Conservation (phyloP, 352 stramenopile species). For the Globisporangium splendens region DNA sequence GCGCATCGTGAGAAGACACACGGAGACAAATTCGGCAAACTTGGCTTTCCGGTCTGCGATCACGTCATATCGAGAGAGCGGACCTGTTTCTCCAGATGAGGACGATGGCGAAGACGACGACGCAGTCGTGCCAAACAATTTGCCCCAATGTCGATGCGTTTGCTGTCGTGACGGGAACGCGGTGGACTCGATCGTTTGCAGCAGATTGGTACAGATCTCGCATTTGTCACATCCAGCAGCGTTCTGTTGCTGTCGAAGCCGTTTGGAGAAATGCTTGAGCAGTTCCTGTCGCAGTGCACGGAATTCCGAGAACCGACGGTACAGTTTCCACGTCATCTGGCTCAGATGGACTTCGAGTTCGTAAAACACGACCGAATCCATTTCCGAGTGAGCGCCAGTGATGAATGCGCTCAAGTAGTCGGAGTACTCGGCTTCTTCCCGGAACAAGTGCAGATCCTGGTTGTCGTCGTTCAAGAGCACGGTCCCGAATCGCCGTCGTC, state of each 20-base stretch:
- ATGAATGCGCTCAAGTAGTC: constrained; percentile 58
- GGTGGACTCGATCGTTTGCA: constrained; percentile 44
- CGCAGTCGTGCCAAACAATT: constrained; percentile 13
- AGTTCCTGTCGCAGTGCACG: constrained; percentile 50
- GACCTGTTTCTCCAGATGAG: not conserved
- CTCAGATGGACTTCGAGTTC: constrained; percentile 64
- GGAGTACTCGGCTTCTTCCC: constrained; percentile 77
- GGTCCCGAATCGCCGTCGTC: constrained; percentile 19
- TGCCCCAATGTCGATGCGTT: constrained; percentile 22
- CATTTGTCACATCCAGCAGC: constrained; percentile 14
- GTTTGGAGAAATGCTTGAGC: constrained; percentile 49
- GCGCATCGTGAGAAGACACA: constrained; percentile 49
- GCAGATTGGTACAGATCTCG: constrained; percentile 61
- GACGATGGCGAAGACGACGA: constrained; percentile 1
- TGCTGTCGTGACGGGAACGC: constrained; percentile 49
- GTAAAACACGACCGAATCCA: constrained; percentile 64
- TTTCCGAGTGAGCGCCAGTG: constrained; percentile 42
- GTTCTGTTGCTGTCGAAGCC: constrained; percentile 21
- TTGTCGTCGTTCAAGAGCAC: constrained; percentile 31
- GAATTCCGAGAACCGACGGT: constrained; percentile 76
- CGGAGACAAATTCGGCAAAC: constrained; percentile 50
- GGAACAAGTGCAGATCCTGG: constrained; percentile 50
- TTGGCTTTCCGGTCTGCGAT: constrained; percentile 47
- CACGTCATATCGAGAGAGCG: constrained; percentile 7
- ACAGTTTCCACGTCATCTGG: constrained; percentile 53